Evolutionary conservation across 495 filamentous ascomycete genomes (phyloP).

Genomic region (Acidomyces sp.): DNA sequence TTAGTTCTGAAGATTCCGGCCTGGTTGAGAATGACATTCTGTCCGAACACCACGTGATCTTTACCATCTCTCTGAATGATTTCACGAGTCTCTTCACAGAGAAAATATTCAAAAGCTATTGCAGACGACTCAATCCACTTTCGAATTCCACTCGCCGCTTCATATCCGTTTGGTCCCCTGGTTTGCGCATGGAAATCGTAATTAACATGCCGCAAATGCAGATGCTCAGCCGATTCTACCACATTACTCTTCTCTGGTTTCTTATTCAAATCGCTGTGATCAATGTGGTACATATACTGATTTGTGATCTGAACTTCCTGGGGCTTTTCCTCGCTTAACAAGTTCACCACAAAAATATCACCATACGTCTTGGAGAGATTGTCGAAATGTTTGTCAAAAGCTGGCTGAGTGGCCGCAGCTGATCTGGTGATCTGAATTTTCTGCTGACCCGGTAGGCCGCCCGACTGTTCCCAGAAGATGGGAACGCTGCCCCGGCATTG

Average conservation of each 20-base stretch:
- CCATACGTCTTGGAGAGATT: slow-evolving; percentile 72
- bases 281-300: slow-evolving; percentile 64
- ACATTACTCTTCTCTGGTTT: slow-evolving; percentile 23
- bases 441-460: slow-evolving; percentile 82
- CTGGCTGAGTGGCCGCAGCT: slow-evolving; percentile 80
- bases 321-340: slow-evolving; percentile 74
- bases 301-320: slow-evolving; percentile 70
- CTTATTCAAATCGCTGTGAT: slow-evolving; percentile 50
- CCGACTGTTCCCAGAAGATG: slow-evolving; percentile 90
- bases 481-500: slow-evolving; percentile 88
- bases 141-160: slow-evolving; percentile 67
- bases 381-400: slow-evolving; percentile 90
- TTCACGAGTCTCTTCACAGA: slow-evolving; percentile 58
- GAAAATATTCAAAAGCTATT: slow-evolving; percentile 77
- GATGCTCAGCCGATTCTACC: slow-evolving; percentile 7
- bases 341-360: slow-evolving; percentile 77
- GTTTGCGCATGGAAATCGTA: slow-evolving; percentile 89
- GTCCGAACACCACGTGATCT: slow-evolving; percentile 16
- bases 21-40: slow-evolving; percentile 70
- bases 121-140: slow-evolving; percentile 59
- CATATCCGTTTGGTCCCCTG: slow-evolving; percentile 73
- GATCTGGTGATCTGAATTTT: slow-evolving; percentile 88
- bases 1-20: slow-evolving; percentile 92
- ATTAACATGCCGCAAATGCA: slow-evolving; percentile 45
- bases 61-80: not conserved